Conservation (phyloP, 768 basidiomycete genomes). For the Trametes gibbosa region DNA sequence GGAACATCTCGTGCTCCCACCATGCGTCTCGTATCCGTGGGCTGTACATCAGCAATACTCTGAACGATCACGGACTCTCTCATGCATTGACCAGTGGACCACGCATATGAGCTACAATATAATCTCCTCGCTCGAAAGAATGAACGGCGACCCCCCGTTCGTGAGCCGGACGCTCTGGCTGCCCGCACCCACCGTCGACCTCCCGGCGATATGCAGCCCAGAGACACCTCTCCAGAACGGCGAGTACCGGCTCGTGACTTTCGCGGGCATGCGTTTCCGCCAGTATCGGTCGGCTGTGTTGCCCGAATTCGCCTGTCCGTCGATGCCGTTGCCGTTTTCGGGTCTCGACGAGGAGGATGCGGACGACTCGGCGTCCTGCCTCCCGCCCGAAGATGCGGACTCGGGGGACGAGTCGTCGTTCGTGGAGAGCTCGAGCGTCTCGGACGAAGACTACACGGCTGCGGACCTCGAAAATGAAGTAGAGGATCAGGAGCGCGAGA, state of each 20-base stretch:
- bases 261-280: too few species aligned
- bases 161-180: too few species aligned
- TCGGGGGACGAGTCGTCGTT: background rate
- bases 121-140: too few species aligned
- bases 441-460: background rate
- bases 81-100: background rate
- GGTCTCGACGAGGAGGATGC: background rate
- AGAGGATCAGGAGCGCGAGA: background rate
- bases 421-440: background rate
- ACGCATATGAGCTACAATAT: too few species aligned
- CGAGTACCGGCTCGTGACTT: too few species aligned
- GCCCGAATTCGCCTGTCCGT: too few species aligned
- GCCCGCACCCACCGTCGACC: too few species aligned
- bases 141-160: too few species aligned
- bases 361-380: background rate
- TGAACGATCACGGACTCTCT: background rate
- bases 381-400: background rate
- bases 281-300: too few species aligned
- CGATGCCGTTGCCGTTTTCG: background rate
- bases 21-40: too few species aligned
- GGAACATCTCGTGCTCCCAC: background rate
- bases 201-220: too few species aligned
- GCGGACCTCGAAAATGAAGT: background rate
- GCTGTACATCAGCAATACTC: background rate
- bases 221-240: too few species aligned